Evolutionary conservation across 2,329 filamentous ascomycete species (phyloP).

Genomic region (Pseudohalonectria lignicola): DNA sequence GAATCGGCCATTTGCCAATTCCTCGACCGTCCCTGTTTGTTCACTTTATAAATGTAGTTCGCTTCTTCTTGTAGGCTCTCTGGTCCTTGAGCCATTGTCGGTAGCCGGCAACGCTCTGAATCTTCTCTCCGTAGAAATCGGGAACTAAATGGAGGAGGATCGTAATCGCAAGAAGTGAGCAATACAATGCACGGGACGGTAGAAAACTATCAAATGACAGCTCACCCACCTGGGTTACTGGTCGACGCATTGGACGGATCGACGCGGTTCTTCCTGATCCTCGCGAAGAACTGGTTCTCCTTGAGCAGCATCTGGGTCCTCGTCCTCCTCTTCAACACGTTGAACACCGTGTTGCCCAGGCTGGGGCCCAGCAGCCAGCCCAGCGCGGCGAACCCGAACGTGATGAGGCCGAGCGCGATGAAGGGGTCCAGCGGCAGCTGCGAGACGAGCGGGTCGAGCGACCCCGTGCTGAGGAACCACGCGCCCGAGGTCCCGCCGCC

Average conservation of each 20-base stretch:
- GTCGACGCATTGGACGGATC: slow-evolving; percentile 84
- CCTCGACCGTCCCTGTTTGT: too few species aligned
- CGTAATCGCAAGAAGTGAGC: not conserved
- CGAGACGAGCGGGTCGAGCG: slow-evolving; percentile 59
- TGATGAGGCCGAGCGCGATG: slow-evolving; percentile 71
- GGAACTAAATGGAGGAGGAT: slow-evolving; percentile 45
- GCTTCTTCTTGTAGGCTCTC: slow-evolving; percentile 91
- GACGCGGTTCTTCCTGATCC: slow-evolving; percentile 85
- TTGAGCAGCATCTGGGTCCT: slow-evolving; percentile 69
- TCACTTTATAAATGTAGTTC: slow-evolving; percentile 53
- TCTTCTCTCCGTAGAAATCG: slow-evolving; percentile 98
- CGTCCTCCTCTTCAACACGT: slow-evolving; percentile 59
- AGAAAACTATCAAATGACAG: too few species aligned
- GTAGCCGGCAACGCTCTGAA: slow-evolving; percentile 84
- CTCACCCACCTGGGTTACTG: slow-evolving; percentile 60
- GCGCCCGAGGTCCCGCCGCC: slow-evolving; percentile 52
- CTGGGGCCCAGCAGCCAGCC: slow-evolving; percentile 86
- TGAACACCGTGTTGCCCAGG: slow-evolving; percentile 71
- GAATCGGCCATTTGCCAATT: too few species aligned
- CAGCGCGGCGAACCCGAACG: slow-evolving; percentile 62
- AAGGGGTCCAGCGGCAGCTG: slow-evolving; percentile 81
- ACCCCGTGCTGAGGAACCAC: slow-evolving; percentile 55
- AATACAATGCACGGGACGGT: not conserved
- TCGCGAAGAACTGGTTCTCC: slow-evolving; percentile 85
- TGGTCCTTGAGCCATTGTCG: slow-evolving; percentile 96